Conservation (phyloP, 1,284 basidiomycete genomes). For the Dichomitus squalens region DNA sequence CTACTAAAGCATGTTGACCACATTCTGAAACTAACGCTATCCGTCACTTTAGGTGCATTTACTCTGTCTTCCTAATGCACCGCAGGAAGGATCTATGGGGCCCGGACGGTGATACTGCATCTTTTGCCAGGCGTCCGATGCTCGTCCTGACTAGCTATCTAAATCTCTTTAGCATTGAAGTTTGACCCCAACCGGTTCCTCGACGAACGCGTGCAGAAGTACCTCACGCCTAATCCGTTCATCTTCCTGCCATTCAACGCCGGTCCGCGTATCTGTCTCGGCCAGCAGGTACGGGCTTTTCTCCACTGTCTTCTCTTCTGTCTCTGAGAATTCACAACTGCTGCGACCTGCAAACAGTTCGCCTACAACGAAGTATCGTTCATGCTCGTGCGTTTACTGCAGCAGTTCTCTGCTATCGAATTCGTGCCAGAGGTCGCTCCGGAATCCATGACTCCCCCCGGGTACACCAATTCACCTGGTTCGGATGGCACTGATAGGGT, state of each 20-base stretch:
- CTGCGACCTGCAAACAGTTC: too few relatives aligned
- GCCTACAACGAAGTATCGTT: conserved; percentile 6
- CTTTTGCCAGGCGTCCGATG: not conserved
- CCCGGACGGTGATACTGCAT: conserved; percentile 22
- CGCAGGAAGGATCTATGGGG: conserved; percentile 35
- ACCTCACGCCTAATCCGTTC: conserved; percentile 56
- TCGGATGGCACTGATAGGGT: conserved; percentile 51
- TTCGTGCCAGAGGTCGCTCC: conserved; percentile 37
- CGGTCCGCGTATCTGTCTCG: conserved; percentile 59
- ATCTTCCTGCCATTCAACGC: conserved; percentile 67
- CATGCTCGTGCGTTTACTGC: conserved; percentile 3
- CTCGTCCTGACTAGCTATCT: not conserved
- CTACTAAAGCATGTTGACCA: not conserved
- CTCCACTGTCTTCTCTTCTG: too few relatives aligned
- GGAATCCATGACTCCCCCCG: conserved; percentile 30
- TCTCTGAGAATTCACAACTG: too few relatives aligned
- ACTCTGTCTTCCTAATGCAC: conserved; percentile 34
- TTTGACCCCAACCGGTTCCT: conserved; percentile 67
- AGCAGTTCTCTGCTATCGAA: not conserved
- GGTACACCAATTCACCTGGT: conserved; percentile 22
- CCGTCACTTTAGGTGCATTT: conserved; percentile 17
- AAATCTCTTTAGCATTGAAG: conserved; percentile 37
- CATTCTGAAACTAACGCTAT: not conserved
- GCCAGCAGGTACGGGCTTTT: conserved; percentile 47
- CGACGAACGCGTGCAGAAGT: conserved; percentile 51